phyloP scores from a whole-genome alignment of 148 eudicot species.

The Persicaria maculosa region DNA sequence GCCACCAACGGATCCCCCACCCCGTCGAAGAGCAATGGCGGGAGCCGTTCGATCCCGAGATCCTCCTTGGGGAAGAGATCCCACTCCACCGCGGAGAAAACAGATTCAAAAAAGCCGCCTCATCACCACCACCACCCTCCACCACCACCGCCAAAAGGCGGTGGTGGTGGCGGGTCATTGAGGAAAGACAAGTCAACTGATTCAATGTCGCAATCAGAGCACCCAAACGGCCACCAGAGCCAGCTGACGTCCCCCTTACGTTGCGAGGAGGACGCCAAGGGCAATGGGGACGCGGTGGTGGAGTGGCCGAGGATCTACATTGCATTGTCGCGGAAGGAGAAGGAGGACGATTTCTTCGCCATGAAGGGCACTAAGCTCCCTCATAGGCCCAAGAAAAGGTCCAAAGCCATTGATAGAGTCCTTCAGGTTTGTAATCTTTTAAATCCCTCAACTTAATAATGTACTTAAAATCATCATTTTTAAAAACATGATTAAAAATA shows the following conservation, averaged over 20 bases:
- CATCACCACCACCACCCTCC: not conserved
- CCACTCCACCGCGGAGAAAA: conserved; percentile 11
- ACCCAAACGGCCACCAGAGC: not conserved
- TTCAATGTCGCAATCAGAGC: conserved; percentile 5
- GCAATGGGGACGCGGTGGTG: not conserved
- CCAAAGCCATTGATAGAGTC: conserved; percentile 35
- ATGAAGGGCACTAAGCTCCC: conserved; percentile 39
- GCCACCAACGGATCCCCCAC: not conserved
- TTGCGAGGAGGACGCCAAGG: too few species aligned
- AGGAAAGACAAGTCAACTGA: conserved; percentile 23
- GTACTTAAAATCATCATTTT: too few species aligned
- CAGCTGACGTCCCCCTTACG: too few species aligned
- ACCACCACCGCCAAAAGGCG: too few species aligned
- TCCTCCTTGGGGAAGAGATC: conserved; percentile 24
- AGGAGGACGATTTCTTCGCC: not conserved
- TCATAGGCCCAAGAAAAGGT: conserved; percentile 38
- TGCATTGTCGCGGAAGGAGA: not conserved
- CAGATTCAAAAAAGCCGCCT: conserved; percentile 10
- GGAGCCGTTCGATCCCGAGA: conserved; percentile 14
- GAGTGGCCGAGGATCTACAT: not conserved
- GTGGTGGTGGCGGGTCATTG: not conserved
- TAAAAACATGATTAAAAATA: too few species aligned
- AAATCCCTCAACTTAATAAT: too few species aligned
- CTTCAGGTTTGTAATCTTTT: conserved; percentile 24
- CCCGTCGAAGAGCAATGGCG: not conserved